Base-by-base conservation (phyloP, 257 asterid species). In the Solanum bulbocastanum region DNA sequence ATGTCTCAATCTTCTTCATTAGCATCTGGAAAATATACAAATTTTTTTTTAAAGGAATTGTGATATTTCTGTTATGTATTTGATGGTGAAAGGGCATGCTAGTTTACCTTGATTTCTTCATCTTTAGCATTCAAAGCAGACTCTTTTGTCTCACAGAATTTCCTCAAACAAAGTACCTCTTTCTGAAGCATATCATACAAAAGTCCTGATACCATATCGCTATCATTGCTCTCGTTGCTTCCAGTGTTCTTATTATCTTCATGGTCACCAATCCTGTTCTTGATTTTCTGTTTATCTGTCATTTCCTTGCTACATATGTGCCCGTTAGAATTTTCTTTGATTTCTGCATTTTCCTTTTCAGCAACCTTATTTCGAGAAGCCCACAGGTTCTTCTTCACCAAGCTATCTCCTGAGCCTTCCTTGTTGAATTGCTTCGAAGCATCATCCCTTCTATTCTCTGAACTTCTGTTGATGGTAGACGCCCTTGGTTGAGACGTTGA, bases 101-200 rank as follows among this genome's bases (percentile, higher is more conserved):
- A 56, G 9, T 15, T 83, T 27, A 94, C 99, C 95, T 93, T 93
- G 84, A 94, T 93, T 90, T 94, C 98, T 87, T 95, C 98, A n/a
- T 93, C 95, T 93, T 94, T 94, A 46, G 96, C 87, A 83, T 91
- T 90, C 91, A 96, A 90, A 83, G 83, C 89, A 74, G 71, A 44
- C 1, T 93, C 95, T 94, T 93, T 95, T 78, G 89, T 73, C 40
- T 92, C 94, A 74, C 94, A 93, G 65, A 90, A 82, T 91, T 94
- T 97, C 91, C 98, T 95, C 93, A 94, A 89, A 88, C 72, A 89
- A 78, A 94, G 87, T 88, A 96, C 98, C 92, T 96, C 99, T 92
- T 91, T 96, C 94, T 96, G 99, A 78, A 95, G 97, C 91, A 91
- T 91, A 89, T 96, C 99, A 22, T 95, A 96, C 75, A 96, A 58